Percentiles rank a stretch among this genome's conserved stretches.
Evolutionary conservation across 2,329 filamentous ascomycete species (phyloP).

Genomic region (Polychaeton citri): DNA sequence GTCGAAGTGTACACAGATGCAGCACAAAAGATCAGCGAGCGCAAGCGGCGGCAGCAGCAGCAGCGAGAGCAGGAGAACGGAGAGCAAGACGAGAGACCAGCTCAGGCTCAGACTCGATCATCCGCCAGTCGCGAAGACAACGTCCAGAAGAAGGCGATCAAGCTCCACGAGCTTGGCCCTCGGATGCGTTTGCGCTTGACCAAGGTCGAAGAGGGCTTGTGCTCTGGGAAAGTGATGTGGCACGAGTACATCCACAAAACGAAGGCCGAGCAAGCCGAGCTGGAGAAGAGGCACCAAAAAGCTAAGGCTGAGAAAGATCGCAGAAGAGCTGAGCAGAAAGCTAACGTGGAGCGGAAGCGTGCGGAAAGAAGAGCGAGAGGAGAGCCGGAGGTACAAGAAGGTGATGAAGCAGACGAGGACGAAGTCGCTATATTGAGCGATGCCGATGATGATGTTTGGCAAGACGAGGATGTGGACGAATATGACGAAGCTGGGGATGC

Average conservation of each 20-base stretch:
- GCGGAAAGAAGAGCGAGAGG: slow-evolving; percentile 39
- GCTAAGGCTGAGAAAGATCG: slow-evolving; percentile 68
- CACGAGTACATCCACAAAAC: slow-evolving; percentile 88
- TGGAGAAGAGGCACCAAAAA: slow-evolving; percentile 75
- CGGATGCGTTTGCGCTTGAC: slow-evolving; percentile 78
- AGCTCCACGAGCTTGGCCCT: slow-evolving; percentile 82
- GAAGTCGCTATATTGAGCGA: slow-evolving; percentile 26
- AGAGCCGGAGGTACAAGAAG: slow-evolving; percentile 27
- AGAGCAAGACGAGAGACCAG: slow-evolving; percentile 9
- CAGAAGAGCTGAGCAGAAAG: slow-evolving; percentile 68
- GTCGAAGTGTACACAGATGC: slow-evolving; percentile 61
- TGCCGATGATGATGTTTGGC: slow-evolving; percentile 37
- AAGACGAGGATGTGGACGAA: slow-evolving; percentile 38
- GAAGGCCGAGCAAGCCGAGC: slow-evolving; percentile 57
- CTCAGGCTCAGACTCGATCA: slow-evolving; percentile 24
- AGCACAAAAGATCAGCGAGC: slow-evolving; percentile 48
- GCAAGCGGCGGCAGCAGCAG: slow-evolving; percentile 31
- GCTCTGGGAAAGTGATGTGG: slow-evolving; percentile 87
- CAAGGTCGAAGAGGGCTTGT: slow-evolving; percentile 92
- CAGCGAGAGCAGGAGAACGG: slow-evolving; percentile 6
- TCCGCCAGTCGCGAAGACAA: slow-evolving; percentile 21
- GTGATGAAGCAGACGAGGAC: slow-evolving; percentile 27
- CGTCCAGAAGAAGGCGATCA: slow-evolving; percentile 79
- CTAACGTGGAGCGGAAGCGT: slow-evolving; percentile 80
- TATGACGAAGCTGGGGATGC: slow-evolving; percentile 26